Conservation (phyloP, 441 rosid genomes). For the Macaranga tanarius region DNA sequence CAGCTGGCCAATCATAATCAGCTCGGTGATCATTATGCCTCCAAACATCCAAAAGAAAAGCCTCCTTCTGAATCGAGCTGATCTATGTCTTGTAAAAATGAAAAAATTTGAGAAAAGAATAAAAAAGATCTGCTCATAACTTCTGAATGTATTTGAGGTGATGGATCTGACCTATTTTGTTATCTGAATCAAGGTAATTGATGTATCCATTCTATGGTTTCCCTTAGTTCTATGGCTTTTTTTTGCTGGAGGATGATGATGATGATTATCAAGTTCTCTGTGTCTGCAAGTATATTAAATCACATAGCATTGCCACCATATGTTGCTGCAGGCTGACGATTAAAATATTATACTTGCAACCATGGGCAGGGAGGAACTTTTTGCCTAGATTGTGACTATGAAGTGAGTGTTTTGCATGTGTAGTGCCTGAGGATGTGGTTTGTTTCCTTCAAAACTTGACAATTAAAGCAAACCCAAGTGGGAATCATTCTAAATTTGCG, state of each 20-base stretch:
- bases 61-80: conserved; percentile 55
- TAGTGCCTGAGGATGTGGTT: no score
- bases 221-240: not conserved
- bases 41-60: conserved; percentile 72
- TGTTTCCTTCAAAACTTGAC: no score
- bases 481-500: no score
- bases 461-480: no score
- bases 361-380: no score
- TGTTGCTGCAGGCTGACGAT: no score
- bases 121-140: not conserved
- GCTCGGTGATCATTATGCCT: conserved; percentile 59
- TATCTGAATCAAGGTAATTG: conserved; percentile 5
- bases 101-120: not conserved
- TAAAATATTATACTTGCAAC: no score
- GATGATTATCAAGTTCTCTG: not conserved
- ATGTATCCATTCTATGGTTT: not conserved
- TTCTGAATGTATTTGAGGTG: conserved; percentile 9
- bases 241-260: not conserved
- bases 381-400: no score
- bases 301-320: no score
- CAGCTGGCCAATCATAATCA: conserved; percentile 68
- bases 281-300: not conserved
- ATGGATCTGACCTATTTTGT: conserved; percentile 13
- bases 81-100: conserved; percentile 26
- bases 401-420: no score